Base-by-base conservation (phyloP, 192 early-diverging fungal genomes). In the Gamsiella multidivaricata region DNA sequence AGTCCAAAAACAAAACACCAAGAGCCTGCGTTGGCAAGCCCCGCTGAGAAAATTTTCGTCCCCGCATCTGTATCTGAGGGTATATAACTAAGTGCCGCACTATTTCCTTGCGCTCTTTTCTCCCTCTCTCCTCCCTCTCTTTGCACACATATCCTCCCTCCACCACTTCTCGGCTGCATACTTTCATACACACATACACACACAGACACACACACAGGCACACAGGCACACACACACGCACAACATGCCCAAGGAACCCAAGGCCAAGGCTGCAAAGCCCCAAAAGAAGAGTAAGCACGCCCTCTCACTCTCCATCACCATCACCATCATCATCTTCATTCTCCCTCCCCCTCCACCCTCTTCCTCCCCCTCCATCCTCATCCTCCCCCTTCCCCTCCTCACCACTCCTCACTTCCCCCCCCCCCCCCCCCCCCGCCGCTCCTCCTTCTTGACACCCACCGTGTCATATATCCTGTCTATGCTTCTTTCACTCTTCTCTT, bases 171-270 rank as follows among this genome's bases (percentile, higher is more conserved):
- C 6, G 12, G 17, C 45, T 18, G 45, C 45, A n/a, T 46, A n/a
- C 53, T 41, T 37, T 23, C 34, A 42, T 51, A 51, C 66, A 29
- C 56, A n/a, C 56, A 60, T 37, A 10, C 49, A 20, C 64, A 65
- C 63, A 51, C 49, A 37, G 22, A 23, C 56, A 31, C 56, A 20
- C 31, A 26, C 47, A 49, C 32, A 4, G 18, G 3, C 23, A 28
- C 45, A 31, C 42, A 15, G 33, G 20, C 50, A 65, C 14, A 52
- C 63, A 65, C 65, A 22, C 51, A 23, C 31, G 51, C 42, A 68
- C 25, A 39, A 28, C 53, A 74, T 74, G 71, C 70, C 70, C 61
- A 73, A 73, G 70, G 61, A 57, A 65, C 45, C 39, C 31, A 61
- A 61, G 51, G 47, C 33, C 46, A 69, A 69, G 56, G 56, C 49